Evolutionary conservation across 306 rosid species (phyloP), one percentile per base, ranked within the genome.

Genomic region (Prunus padus): DNA sequence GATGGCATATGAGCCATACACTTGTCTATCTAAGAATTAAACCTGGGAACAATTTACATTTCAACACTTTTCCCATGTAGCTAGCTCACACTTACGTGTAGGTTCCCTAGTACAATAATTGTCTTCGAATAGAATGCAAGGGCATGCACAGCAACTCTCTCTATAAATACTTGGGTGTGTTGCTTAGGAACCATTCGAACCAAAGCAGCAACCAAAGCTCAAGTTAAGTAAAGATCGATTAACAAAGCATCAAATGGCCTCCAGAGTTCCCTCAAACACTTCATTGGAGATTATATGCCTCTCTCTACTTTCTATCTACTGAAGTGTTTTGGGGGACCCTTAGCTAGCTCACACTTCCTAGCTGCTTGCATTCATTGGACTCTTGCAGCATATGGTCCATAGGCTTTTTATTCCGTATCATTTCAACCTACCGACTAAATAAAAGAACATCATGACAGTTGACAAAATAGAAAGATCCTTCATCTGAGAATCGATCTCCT

Each of bases 281-380:
- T 59, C 65, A 59, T 25, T 59, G 33, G 37, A 25, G 15, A 55
- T 59, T 59, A 59, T 55, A 7, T 37, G 8, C 42, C 9, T 15
- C 20, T 50, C 60, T 59, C 33, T 33, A 5, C 54, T 49, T 22
- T 57, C 18, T 59, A 59, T 57, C 18, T 59, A 59, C 33, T 59
- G 64, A 59, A 59, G 64, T 59, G 64, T 59, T 59, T 25, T 19
- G 64, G 64, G 64, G 64, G 8, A 59, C 64, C 64, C 64, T 1
- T n/a, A n/a, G n/a, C n/a, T n/a, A n/a, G n/a, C n/a, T n/a, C n/a
- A n/a, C n/a, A n/a, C n/a, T n/a, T n/a, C n/a, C n/a, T n/a, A n/a
- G 61, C 2, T 55, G 26, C 61, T 20, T 55, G 22, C 20, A 3
- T 10, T 4, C 5, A 55, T 50, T 55, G 61, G 54, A 44, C 37